Evolutionary conservation across 352 stramenopile genomes (phyloP), one percentile per base, ranked within the genome.

Genomic region (Pythium aphanidermatum): DNA sequence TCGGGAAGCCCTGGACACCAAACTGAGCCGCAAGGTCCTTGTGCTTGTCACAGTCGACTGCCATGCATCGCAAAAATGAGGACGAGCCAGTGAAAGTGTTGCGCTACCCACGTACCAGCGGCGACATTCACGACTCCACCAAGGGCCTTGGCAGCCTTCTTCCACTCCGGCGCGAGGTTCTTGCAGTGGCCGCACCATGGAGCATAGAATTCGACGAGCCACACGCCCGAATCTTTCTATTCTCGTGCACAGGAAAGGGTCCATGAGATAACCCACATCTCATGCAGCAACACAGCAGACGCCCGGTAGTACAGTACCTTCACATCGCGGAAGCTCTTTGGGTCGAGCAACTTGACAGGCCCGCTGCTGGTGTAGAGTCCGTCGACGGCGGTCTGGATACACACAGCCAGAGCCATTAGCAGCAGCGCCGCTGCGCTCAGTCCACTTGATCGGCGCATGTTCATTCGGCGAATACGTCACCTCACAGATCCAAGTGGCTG

Each of bases 151-250:
- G 91, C 88, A 3, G 86, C 87, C 48, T 92, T 89, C 65, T 93
- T 88, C 77, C 83, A 98, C 60, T 97, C 87, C 2, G 92, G 92
- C 16, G 82, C 80, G 29, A 98, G 74, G 49, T 82, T 75, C 71
- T 96, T 95, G 75, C 92, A 98, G 68, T 98, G 92, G 27, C 92
- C 92, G 50, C 90, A 97, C 90, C 90, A 98, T 31, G 92, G 92
- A 38, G 92, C 92, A 42, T 96, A 97, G 56, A 98, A 98, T 63
- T 98, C 86, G 16, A 98, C 87, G n/a, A 98, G 42, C 88, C 89
- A 98, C 57, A 94, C 69, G 12, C 77, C 76, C 5, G 68, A 65
- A 62, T 85, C 76, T 69, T 78, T 66, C 63, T 84, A 16, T 35
- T 54, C 20, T 28, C 8, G 27, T 5, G 10, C 10, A 42, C 6